phyloP scores from a whole-genome alignment of 345 rosid genomes.

The Boechera divaricarpa region DNA sequence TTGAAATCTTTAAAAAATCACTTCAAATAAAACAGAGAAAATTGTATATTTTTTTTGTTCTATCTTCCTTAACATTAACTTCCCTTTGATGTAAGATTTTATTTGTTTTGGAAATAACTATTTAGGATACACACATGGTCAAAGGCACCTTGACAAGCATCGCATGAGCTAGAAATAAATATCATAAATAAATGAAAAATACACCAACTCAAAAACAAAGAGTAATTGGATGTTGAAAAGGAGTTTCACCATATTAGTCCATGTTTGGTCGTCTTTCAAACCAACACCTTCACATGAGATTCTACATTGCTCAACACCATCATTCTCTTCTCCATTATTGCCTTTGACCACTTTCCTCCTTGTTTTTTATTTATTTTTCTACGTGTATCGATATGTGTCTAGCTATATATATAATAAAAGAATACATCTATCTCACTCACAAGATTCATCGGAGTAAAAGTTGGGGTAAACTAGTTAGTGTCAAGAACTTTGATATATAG shows the following conservation, averaged over 20 bases:
- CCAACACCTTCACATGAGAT: slow-evolving; percentile 76
- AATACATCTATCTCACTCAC: slow-evolving; percentile 8
- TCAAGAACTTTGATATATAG: slow-evolving; percentile 24
- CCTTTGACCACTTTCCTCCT: slow-evolving; percentile 78
- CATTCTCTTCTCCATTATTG: slow-evolving; percentile 68
- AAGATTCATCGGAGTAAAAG: slow-evolving; percentile 29
- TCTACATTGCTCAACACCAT: slow-evolving; percentile 57
- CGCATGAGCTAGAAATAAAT: slow-evolving; percentile 32
- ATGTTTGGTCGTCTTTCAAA: slow-evolving; percentile 52
- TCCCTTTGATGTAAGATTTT: not conserved
- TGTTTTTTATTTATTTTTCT: slow-evolving; percentile 8
- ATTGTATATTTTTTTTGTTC: not conserved
- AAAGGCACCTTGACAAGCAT: slow-evolving; percentile 52
- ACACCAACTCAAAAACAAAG: slow-evolving; percentile 16
- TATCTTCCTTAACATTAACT: not conserved
- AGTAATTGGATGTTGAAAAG: slow-evolving; percentile 34
- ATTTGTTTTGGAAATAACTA: slow-evolving; percentile 2
- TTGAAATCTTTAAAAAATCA: too few relatives aligned
- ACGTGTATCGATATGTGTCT: not conserved
- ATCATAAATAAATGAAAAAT: not conserved
- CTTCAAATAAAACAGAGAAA: too few relatives aligned
- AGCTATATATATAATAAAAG: not conserved
- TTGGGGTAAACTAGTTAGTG: slow-evolving; percentile 19
- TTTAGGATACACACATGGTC: slow-evolving; percentile 55
- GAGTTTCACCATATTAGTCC: slow-evolving; percentile 41